Percentiles rank a stretch among this genome's conserved stretches.
These are phyloP conservation scores for Colletotrichum karsti DNA, from an alignment of 2,329 filamentous ascomycete genomes.

Conservation along the genomic window DNA sequence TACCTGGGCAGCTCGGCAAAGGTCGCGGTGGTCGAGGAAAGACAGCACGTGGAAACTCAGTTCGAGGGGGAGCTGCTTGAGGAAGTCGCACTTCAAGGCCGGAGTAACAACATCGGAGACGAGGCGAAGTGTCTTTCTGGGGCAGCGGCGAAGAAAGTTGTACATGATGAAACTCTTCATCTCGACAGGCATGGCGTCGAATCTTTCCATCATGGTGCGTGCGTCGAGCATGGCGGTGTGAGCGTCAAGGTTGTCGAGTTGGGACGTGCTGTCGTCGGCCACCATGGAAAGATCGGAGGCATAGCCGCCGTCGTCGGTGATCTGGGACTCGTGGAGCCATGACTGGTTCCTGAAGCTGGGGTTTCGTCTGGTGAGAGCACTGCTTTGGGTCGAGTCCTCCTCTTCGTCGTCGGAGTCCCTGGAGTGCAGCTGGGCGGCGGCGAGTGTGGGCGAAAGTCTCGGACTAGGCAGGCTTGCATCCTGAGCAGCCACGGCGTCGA, in stretches of 20 bases:
- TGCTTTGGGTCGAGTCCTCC: constrained; percentile 38
- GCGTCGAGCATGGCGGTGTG: constrained; percentile 74
- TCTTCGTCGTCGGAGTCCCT: constrained; percentile 52
- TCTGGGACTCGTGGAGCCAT: constrained; percentile 53
- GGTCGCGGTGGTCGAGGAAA: constrained; percentile 84
- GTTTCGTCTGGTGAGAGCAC: constrained; percentile 13
- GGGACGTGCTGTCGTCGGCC: constrained; percentile 34
- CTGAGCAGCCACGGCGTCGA: constrained; percentile 78
- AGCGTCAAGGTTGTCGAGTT: constrained; percentile 35
- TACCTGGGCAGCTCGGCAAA: constrained; percentile 91
- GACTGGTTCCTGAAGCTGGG: constrained; percentile 28
- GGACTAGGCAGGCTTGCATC: constrained; percentile 96
- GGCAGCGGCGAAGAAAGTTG: constrained; percentile 87
- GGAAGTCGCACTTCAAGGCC: constrained; percentile 92
- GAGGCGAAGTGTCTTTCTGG: constrained; percentile 87
- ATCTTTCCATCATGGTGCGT: constrained; percentile 86
- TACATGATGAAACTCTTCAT: constrained; percentile 98
- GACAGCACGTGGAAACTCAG: constrained; percentile 87
- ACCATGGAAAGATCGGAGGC: constrained; percentile 29
- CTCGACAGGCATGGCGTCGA: constrained; percentile 89
- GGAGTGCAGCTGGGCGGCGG: constrained; percentile 66
- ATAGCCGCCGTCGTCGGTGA: constrained; percentile 45
- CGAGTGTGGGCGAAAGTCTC: constrained; percentile 89
- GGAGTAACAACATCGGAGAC: constrained; percentile 93
- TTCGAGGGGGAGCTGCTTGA: constrained; percentile 84